These are phyloP conservation scores for Gnomoniopsis smithogilvyi DNA, from an alignment of 2,329 filamentous ascomycete genomes.

Conservation along the genomic window DNA sequence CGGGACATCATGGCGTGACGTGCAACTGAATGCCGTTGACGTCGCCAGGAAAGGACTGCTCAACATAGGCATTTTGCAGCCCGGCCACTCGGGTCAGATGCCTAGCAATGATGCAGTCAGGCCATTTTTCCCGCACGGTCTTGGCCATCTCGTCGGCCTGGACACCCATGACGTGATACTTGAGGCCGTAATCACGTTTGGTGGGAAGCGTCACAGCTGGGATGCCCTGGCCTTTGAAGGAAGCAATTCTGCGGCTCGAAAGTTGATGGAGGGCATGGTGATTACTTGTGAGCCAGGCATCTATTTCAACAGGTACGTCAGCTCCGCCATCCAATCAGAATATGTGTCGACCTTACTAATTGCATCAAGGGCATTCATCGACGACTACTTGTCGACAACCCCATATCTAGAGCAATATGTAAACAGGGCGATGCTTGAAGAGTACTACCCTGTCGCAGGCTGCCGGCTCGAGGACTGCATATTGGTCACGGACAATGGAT, in stretches of 20 bases:
- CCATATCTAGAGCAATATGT: constrained; percentile 60
- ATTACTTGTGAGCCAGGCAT: constrained; percentile 79
- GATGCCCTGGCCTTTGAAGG: constrained; percentile 31
- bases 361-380: constrained; percentile 58
- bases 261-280: constrained; percentile 59
- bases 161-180: constrained; percentile 25
- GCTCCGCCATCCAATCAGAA: constrained; percentile 22
- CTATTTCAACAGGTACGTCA: constrained; percentile 27
- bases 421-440: constrained; percentile 60
- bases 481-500: constrained; percentile 71
- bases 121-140: constrained; percentile 74
- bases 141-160: constrained; percentile 63
- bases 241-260: constrained; percentile 21
- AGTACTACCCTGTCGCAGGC: constrained; percentile 77
- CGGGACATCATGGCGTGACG: constrained; percentile 65
- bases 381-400: constrained; percentile 63
- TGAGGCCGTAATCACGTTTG: constrained; percentile 4
- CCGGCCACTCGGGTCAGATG: constrained; percentile 54
- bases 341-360: constrained; percentile 11
- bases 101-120: constrained; percentile 52
- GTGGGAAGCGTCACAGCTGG: constrained; percentile 4
- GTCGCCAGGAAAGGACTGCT: constrained; percentile 71
- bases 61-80: constrained; percentile 65
- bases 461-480: constrained; percentile 93
- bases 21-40: constrained; percentile 70